Evolutionary conservation across 1,139 yeast genomes (phyloP), one percentile per base, ranked within the genome.

Genomic region (Diutina scorzettiae): DNA sequence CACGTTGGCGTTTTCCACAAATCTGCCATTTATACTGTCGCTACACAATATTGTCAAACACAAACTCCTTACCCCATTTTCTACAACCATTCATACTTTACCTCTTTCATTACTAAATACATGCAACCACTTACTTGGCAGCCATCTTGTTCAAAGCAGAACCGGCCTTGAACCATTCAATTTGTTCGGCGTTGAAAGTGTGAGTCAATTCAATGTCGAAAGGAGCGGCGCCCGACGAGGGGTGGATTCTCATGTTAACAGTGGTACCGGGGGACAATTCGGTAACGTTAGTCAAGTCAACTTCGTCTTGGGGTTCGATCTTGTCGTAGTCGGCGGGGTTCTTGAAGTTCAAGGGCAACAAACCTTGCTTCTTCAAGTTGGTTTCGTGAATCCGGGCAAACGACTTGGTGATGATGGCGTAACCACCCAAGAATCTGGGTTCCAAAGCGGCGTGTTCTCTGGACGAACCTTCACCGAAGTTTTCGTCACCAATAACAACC

Each of bases 401-500:
- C 41, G 98, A 91, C 73, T 86, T 89, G 64, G 95, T 84, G 59
- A 91, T 82, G 66, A 91, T 87, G 55, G 96, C 96, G 62, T 82
- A 85, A 61, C 94, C 98, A 73, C 98, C 98, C 62, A 91, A 78
- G 91, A 71, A 91, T 77, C 98, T 84, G 72, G 98, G 98, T 76
- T 89, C 96, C 63, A 91, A 81, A 56, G 98, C 98, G 62, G 98
- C 98, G 67, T 91, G 98, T 73, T 91, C 98, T 80, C 98, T 87
- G 57, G 97, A 89, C 48, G 98, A 91, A 73, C 98, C 98, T 75
- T 91, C 98, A 77, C 98, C 98, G 60, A 87, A 85, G 76, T 91
- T 91, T 71, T 91, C 96, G 65, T 87, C 98, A 72, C 97, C 98
- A 63, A 91, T 78, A 53, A 91, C 98, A 68, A 89, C 96, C 98